Conservation (phyloP, 2,329 filamentous ascomycete genomes). For the Xylaria sp. region DNA sequence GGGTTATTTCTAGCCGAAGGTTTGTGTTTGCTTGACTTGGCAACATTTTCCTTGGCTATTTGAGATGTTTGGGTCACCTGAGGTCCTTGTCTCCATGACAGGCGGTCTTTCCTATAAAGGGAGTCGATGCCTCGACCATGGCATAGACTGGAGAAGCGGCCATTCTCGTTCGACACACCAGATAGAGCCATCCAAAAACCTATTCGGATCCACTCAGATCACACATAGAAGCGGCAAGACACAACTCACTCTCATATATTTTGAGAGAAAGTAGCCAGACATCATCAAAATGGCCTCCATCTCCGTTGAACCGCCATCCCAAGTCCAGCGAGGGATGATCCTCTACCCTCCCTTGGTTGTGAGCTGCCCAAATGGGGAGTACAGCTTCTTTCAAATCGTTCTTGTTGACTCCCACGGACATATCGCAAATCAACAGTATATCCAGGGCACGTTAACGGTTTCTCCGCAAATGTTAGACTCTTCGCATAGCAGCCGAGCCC, state of each 20-base stretch:
- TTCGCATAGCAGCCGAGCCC: conserved; percentile 23
- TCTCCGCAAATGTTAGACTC: conserved; percentile 27
- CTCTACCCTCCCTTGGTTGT: conserved; percentile 38
- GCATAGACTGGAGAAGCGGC: no score
- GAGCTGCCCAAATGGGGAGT: conserved; percentile 27
- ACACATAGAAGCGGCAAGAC: neutral
- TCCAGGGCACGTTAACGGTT: conserved; percentile 32
- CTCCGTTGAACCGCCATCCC: conserved; percentile 36
- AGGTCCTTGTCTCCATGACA: neutral
- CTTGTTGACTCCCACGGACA: conserved; percentile 35
- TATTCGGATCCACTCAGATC: neutral
- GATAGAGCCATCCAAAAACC: no score
- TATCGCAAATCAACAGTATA: conserved; percentile 19
- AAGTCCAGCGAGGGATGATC: conserved; percentile 32
- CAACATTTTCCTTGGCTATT: neutral
- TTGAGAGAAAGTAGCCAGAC: neutral
- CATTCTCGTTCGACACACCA: no score
- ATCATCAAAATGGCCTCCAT: conserved; percentile 31
- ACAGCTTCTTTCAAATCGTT: conserved; percentile 33
- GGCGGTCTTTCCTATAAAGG: conserved; percentile 17
- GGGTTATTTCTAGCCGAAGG: neutral
- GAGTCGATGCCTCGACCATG: conserved; percentile 4
- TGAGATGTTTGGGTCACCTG: neutral
- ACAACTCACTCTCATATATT: neutral
- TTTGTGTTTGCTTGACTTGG: neutral